These are phyloP conservation scores for Diaporthe vaccinii DNA, from an alignment of 2,329 filamentous ascomycete species.

Conservation along the genomic window DNA sequence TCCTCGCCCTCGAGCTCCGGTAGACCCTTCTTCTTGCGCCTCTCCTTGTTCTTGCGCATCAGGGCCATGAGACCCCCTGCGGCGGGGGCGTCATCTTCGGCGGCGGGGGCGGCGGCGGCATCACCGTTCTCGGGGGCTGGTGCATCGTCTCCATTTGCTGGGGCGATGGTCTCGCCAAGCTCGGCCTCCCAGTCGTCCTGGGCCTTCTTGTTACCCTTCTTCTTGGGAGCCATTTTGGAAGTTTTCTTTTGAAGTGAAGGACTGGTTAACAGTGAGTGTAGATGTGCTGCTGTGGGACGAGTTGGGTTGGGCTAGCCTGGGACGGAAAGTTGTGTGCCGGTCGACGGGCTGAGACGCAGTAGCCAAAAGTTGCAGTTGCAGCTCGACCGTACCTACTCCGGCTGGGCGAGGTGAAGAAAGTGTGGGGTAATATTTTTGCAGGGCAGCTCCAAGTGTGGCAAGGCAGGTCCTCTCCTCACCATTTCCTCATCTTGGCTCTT, in stretches of 20 bases:
- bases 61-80: constrained; percentile 81
- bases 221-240: constrained; percentile 86
- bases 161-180: constrained; percentile 82
- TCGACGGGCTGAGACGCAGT: not conserved
- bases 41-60: constrained; percentile 84
- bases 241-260: not conserved
- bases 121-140: constrained; percentile 61
- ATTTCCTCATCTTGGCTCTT: not conserved
- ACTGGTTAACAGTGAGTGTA: not conserved
- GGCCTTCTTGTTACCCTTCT: constrained; percentile 87
- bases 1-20: constrained; percentile 79
- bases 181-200: constrained; percentile 97
- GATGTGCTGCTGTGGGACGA: not conserved
- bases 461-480: not conserved
- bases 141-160: constrained; percentile 63
- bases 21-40: constrained; percentile 90
- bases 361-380: constrained; percentile 9
- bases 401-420: not conserved
- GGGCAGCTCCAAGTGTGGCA: constrained; percentile 30
- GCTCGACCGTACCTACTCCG: not conserved
- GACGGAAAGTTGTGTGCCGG: not conserved
- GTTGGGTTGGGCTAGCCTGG: constrained; percentile 15
- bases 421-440: constrained; percentile 40
- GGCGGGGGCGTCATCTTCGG: constrained; percentile 66
- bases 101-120: constrained; percentile 61